Percentiles rank a stretch among this genome's conserved stretches.
These are phyloP conservation scores for Cyberlindnera japonica DNA, from an alignment of 805 yeast species.

Conservation along the genomic window DNA sequence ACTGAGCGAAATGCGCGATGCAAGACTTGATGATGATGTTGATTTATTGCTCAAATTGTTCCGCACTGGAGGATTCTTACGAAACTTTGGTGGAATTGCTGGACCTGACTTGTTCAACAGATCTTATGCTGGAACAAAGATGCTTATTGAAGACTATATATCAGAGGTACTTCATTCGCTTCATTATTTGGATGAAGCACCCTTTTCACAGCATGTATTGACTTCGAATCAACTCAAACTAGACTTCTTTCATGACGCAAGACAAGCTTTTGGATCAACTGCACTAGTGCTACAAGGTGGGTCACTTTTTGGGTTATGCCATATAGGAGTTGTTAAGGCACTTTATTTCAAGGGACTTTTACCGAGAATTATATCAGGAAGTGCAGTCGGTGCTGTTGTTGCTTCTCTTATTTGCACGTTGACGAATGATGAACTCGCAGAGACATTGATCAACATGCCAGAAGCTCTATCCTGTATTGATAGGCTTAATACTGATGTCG, in stretches of 20 bases:
- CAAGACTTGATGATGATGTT: slow-evolving; percentile 54
- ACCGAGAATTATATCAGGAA: slow-evolving; percentile 86
- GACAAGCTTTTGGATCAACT: slow-evolving; percentile 85
- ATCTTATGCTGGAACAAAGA: slow-evolving; percentile 84
- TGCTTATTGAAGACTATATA: slow-evolving; percentile 82
- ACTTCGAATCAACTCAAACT: slow-evolving; percentile 48
- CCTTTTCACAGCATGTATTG: slow-evolving; percentile 29
- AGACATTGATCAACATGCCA: slow-evolving; percentile 38
- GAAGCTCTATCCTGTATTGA: slow-evolving; percentile 39
- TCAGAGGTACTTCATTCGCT: slow-evolving; percentile 70
- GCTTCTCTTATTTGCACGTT: slow-evolving; percentile 81
- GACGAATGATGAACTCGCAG: slow-evolving; percentile 57
- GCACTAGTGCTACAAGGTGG: slow-evolving; percentile 94
- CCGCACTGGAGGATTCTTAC: slow-evolving; percentile 70
- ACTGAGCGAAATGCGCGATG: slow-evolving; percentile 54
- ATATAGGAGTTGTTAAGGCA: slow-evolving; percentile 86
- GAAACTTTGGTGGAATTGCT: slow-evolving; percentile 91
- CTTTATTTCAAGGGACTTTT: slow-evolving; percentile 69
- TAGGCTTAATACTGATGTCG: slow-evolving; percentile 48
- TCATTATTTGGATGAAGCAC: slow-evolving; percentile 45
- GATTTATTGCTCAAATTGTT: slow-evolving; percentile 59
- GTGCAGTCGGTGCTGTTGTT: slow-evolving; percentile 91
- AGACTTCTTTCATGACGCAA: slow-evolving; percentile 80
- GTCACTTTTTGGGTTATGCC: slow-evolving; percentile 89
- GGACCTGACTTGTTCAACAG: slow-evolving; percentile 74